Conservation (phyloP, 768 basidiomycete genomes). For the Leccinum pellstonianum region DNA sequence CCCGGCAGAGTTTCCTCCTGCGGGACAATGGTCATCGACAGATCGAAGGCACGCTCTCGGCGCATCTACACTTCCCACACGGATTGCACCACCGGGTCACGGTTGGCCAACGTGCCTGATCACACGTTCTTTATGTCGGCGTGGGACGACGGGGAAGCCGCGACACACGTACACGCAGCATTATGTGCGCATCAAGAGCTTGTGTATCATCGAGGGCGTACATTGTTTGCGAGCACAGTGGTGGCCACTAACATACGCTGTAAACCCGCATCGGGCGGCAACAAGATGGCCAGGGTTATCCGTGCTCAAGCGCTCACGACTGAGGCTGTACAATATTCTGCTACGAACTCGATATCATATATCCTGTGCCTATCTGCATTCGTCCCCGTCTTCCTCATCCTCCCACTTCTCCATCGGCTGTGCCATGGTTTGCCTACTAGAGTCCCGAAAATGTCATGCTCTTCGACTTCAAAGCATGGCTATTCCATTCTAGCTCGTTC, state of each 20-base stretch:
- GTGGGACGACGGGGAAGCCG: too few relatives aligned
- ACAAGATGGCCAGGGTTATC: background rate
- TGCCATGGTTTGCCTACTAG: background rate
- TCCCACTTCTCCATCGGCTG: background rate
- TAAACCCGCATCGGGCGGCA: conserved; percentile 1
- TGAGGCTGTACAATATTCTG: conserved; percentile 7
- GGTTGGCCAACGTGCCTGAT: too few relatives aligned
- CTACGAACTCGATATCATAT: background rate
- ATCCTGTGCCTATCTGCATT: background rate
- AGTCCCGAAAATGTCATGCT: conserved; percentile 31
- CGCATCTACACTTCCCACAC: too few relatives aligned
- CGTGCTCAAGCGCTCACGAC: background rate
- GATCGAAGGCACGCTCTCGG: too few relatives aligned
- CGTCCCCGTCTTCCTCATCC: background rate
- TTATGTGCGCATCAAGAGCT: too few relatives aligned
- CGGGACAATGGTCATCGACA: too few relatives aligned
- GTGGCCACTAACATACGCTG: background rate
- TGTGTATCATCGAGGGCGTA: too few relatives aligned
- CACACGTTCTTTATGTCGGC: too few relatives aligned
- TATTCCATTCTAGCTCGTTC: conserved; percentile 52
- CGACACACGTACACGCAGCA: too few relatives aligned
- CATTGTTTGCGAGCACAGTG: too few relatives aligned
- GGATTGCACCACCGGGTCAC: too few relatives aligned
- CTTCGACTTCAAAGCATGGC: conserved; percentile 42
- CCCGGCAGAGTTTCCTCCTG: too few relatives aligned